These are phyloP conservation scores for Phoma sp. DNA, from an alignment of 2,329 filamentous ascomycete species.

Conservation along the genomic window DNA sequence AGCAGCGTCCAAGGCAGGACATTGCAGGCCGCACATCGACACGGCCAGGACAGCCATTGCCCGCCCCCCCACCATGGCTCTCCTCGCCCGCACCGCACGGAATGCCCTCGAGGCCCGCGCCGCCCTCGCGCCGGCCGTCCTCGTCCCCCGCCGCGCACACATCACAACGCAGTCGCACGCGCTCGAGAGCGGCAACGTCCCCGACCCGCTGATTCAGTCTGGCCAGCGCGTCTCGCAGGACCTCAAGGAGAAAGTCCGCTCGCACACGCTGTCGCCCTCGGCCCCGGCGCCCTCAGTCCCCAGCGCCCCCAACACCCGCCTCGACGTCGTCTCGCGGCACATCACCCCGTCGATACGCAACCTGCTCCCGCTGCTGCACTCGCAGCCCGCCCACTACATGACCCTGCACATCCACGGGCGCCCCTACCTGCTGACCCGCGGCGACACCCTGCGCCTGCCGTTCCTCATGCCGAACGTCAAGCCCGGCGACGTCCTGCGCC, in stretches of 20 bases:
- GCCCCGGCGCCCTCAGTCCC: constrained; percentile 22
- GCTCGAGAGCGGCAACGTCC: constrained; percentile 48
- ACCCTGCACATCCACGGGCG: constrained; percentile 80
- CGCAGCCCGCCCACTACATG: constrained; percentile 79
- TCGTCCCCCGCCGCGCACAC: constrained; percentile 60
- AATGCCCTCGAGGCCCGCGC: constrained; percentile 68
- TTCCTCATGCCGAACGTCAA: constrained; percentile 58
- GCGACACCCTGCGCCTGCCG: constrained; percentile 58
- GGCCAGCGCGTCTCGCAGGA: constrained; percentile 48
- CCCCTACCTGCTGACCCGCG: constrained; percentile 76
- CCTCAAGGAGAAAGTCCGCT: constrained; percentile 31
- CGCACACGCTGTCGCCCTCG: constrained; percentile 24
- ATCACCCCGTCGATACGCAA: constrained; percentile 65
- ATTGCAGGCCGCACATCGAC: not conserved
- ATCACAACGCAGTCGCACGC: constrained; percentile 53
- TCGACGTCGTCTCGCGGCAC: constrained; percentile 40
- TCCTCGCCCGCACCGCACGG: constrained; percentile 63
- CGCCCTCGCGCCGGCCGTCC: constrained; percentile 55
- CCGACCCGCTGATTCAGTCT: constrained; percentile 57
- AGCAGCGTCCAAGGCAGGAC: too few species aligned
- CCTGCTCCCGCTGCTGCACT: constrained; percentile 74
- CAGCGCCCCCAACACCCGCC: constrained; percentile 29
- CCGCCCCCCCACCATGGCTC: constrained; percentile 35
- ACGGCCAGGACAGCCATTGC: not conserved
- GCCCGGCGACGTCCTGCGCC: constrained; percentile 83